These are phyloP conservation scores for Penicillium sp. DNA, from an alignment of 2,329 filamentous ascomycete genomes.

Conservation along the genomic window DNA sequence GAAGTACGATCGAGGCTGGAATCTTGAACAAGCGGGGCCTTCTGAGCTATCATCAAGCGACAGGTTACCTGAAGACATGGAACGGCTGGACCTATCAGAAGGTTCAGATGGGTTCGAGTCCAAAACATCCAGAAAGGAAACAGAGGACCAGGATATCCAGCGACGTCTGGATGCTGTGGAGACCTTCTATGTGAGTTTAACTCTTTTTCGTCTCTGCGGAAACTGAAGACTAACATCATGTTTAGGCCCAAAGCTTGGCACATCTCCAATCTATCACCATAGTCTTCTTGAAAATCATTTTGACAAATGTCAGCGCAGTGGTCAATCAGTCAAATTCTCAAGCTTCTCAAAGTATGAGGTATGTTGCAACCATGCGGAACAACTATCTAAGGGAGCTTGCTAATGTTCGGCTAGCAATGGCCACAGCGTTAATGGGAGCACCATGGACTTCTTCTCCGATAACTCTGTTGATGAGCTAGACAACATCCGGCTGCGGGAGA, in stretches of 20 bases:
- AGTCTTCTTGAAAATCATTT: slow-evolving; percentile 79
- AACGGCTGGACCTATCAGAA: slow-evolving; percentile 20
- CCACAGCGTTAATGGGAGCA: slow-evolving; percentile 25
- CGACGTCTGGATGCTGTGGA: slow-evolving; percentile 68
- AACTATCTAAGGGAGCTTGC: neutral
- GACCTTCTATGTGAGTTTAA: slow-evolving; percentile 68
- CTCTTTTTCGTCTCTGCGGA: neutral
- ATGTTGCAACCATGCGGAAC: slow-evolving; percentile 29
- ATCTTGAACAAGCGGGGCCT: slow-evolving; percentile 42
- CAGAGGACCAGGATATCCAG: slow-evolving; percentile 37
- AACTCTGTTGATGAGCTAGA: slow-evolving; percentile 68
- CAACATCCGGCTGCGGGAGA: slow-evolving; percentile 72
- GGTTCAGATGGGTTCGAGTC: slow-evolving; percentile 9
- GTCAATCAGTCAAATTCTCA: slow-evolving; percentile 54
- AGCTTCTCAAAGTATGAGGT: slow-evolving; percentile 44
- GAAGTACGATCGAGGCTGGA: slow-evolving; percentile 88
- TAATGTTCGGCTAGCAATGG: slow-evolving; percentile 20
- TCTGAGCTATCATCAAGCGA: slow-evolving; percentile 26
- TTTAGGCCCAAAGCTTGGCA: slow-evolving; percentile 66
- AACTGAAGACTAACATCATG: neutral
- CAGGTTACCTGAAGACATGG: slow-evolving; percentile 42
- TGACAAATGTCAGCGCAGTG: slow-evolving; percentile 81
- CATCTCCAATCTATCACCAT: slow-evolving; percentile 90
- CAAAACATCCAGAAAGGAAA: slow-evolving; percentile 25
- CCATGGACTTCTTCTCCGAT: slow-evolving; percentile 28